phyloP scores from a whole-genome alignment of 1,139 yeast species.

The Suhomyces bolitotheri region DNA sequence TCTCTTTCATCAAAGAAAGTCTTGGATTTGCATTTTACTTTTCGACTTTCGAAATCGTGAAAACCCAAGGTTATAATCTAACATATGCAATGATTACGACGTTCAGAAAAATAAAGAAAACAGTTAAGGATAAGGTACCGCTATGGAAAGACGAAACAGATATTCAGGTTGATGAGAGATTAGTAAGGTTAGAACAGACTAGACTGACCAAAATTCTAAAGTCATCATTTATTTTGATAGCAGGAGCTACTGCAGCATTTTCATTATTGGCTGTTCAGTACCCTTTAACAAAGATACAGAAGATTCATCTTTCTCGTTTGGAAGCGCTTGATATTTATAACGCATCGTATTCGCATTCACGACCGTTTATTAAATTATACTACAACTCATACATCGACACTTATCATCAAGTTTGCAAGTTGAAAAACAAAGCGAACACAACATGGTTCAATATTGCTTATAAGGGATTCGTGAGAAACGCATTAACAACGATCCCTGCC shows the following conservation, averaged over 20 bases:
- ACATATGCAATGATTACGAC: slow-evolving; percentile 62
- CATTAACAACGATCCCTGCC: slow-evolving; percentile 79
- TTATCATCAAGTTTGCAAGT: slow-evolving; percentile 53
- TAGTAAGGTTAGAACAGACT: slow-evolving; percentile 35
- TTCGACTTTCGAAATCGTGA: slow-evolving; percentile 79
- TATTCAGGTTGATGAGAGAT: slow-evolving; percentile 30
- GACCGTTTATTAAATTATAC: slow-evolving; percentile 51
- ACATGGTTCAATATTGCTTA: slow-evolving; percentile 70
- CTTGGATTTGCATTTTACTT: slow-evolving; percentile 86
- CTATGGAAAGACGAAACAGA: slow-evolving; percentile 20
- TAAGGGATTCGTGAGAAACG: slow-evolving; percentile 73
- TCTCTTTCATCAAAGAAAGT: slow-evolving; percentile 77
- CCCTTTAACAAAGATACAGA: slow-evolving; percentile 79
- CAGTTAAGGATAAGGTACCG: slow-evolving; percentile 24
- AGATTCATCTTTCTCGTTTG: slow-evolving; percentile 71
- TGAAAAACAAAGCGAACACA: slow-evolving; percentile 54
- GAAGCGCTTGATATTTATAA: slow-evolving; percentile 76
- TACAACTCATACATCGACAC: slow-evolving; percentile 77
- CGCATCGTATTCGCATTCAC: slow-evolving; percentile 32
- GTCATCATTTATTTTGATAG: slow-evolving; percentile 74
- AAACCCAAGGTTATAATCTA: slow-evolving; percentile 61
- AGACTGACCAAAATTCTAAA: slow-evolving; percentile 54
- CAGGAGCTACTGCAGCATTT: slow-evolving; percentile 87
- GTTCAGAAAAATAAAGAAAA: slow-evolving; percentile 42
- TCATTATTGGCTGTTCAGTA: slow-evolving; percentile 76